Conservation (phyloP, 1,139 yeast genomes). For the Oligophagozyma castellii region DNA sequence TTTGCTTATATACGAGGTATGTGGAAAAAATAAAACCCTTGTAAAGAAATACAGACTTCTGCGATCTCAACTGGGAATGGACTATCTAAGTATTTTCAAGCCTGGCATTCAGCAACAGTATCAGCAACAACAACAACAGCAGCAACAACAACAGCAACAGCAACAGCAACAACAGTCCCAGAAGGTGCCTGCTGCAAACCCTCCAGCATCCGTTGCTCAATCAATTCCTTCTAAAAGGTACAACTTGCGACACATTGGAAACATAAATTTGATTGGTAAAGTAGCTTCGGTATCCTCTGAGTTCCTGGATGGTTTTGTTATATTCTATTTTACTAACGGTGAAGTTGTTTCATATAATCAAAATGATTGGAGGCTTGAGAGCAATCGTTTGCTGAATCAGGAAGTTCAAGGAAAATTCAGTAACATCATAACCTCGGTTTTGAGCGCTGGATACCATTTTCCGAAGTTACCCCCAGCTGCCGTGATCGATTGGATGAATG, state of each 20-base stretch:
- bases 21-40: conserved; percentile 15
- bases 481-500: conserved; percentile 19
- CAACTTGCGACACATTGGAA: conserved; percentile 8
- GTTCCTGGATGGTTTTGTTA: conserved; percentile 16
- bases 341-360: conserved; percentile 16
- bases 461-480: conserved; percentile 13
- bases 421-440: conserved; percentile 19
- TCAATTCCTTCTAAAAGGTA: conserved; percentile 12
- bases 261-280: conserved; percentile 11
- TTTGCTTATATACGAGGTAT: conserved; percentile 15
- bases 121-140: conserved; percentile 2
- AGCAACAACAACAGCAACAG: too few species aligned
- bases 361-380: conserved; percentile 22
- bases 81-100: conserved; percentile 11
- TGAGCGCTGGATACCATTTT: conserved; percentile 19
- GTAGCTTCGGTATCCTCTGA: conserved; percentile 17
- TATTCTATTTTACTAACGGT: conserved; percentile 20
- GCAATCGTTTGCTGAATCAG: conserved; percentile 13
- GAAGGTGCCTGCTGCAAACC: not conserved
- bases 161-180: conserved; percentile 1
- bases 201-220: conserved; percentile 1
- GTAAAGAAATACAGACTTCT: conserved; percentile 15
- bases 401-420: conserved; percentile 14
- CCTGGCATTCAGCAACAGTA: conserved; percentile 6
- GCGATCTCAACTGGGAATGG: conserved; percentile 9